phyloP scores from a whole-genome alignment of 1,139 yeast species.

The Kurtzmaniella quercitrusa region DNA sequence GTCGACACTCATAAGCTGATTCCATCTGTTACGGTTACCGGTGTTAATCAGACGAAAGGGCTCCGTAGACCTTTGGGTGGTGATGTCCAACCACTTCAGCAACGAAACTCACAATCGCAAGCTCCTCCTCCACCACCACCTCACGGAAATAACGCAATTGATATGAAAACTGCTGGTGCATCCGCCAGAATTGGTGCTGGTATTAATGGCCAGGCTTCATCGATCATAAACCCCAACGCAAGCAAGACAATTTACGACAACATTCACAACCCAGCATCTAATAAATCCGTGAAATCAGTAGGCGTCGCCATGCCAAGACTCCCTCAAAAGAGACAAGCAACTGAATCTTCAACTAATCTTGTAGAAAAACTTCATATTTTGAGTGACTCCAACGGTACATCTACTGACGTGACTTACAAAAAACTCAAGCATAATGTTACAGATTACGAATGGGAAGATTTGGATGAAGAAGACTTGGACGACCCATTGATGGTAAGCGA shows the following conservation, averaged over 20 bases:
- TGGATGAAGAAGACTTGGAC: slow-evolving; percentile 84
- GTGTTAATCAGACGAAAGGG: slow-evolving; percentile 2
- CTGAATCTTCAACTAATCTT: slow-evolving; percentile 49
- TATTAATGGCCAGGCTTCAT: neutral
- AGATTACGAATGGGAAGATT: slow-evolving; percentile 78
- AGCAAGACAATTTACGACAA: neutral
- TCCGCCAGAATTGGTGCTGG: neutral
- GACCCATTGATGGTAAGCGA: slow-evolving; percentile 97
- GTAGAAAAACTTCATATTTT: slow-evolving; percentile 38
- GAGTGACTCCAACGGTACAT: slow-evolving; percentile 2
- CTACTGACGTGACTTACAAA: slow-evolving; percentile 14
- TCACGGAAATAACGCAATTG: slow-evolving; percentile 4
- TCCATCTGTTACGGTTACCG: slow-evolving; percentile 5
- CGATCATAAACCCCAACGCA: neutral
- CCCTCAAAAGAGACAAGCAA: slow-evolving; percentile 56
- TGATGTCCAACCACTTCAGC: slow-evolving; percentile 30
- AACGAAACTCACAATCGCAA: slow-evolving; percentile 11
- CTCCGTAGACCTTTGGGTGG: slow-evolving; percentile 35
- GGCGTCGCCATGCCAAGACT: slow-evolving; percentile 33
- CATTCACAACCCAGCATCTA: neutral
- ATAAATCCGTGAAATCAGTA: neutral
- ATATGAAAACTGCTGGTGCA: slow-evolving; percentile 4
- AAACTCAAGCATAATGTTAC: slow-evolving; percentile 34
- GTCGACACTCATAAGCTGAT: neutral
- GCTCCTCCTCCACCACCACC: slow-evolving; percentile 5